Base-by-base conservation (phyloP, 2,329 filamentous ascomycete genomes). In the Hypoxylon sp. region DNA sequence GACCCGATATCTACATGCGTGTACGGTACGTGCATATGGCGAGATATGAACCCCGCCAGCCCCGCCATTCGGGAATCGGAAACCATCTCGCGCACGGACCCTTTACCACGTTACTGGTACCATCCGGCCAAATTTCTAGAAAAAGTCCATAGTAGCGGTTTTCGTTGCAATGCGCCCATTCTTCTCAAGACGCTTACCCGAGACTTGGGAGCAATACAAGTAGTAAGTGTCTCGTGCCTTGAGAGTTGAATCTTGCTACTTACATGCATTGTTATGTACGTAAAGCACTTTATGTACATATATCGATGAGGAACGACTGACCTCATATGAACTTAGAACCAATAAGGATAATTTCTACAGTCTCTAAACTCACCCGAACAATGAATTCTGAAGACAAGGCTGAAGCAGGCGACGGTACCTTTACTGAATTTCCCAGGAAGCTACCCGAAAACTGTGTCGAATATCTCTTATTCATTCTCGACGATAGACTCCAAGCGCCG, bases 381-480 rank as follows among this genome's bases (percentile, higher is more conserved):
- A 70, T 72, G 69, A 62, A 65, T 47, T 52, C 51, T 13, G 58
- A 65, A 40, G 67, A 68, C 2, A 67, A 65, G 29, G 65, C 67
- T 17, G 64, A 70, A 7, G 64, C 62, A 11, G 72, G 71, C 38
- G 67, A 64, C 27, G 49, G 68, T 15, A 71, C 64, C 7, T 71
- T 74, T 48, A 65, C 70, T 15, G 72, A 69, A 37, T 73, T 72
- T 48, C 69, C 69, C 9, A 59, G 68, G 52, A 66, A 81, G 56
- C 79, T 96, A 0, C 86, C 91, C 0, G 92, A 97, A 46, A 92
- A 96, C 73, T 90, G 87, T 61, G 87, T 96, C 49, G 91, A 96
- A 73, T 97, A 97, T 74, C 85, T 88, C 50, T 79, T 97, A 21
- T 90, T 93, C 70, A 75, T 92, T 48, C 77, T 94, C 60, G 83